These are phyloP conservation scores for Spongospora subterranea DNA, from an alignment of 208 protist species.

Conservation along the genomic window DNA sequence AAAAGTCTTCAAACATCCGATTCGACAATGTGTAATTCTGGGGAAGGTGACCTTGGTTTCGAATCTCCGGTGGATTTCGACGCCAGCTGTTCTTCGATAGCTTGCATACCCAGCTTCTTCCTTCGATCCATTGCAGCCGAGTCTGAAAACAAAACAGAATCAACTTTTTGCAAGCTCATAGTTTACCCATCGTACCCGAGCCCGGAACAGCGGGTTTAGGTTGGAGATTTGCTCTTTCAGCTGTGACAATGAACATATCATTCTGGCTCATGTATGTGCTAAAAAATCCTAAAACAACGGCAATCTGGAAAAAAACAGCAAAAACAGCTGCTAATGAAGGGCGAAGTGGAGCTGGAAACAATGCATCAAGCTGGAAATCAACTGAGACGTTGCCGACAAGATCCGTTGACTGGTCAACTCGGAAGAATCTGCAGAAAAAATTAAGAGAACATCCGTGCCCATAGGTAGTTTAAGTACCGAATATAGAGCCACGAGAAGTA, in stretches of 20 bases:
- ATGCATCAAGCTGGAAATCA: constrained; percentile 50
- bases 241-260: background rate
- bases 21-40: too few relatives aligned
- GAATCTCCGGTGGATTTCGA: too few relatives aligned
- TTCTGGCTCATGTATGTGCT: background rate
- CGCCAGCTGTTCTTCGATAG: constrained; percentile 14
- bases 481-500: constrained; percentile 53
- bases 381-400: constrained; percentile 14
- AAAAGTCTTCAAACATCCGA: background rate
- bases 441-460: background rate
- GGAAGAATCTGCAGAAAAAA: background rate
- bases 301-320: background rate
- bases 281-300: constrained; percentile 31
- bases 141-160: background rate
- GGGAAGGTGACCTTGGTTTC: too few relatives aligned
- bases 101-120: constrained; percentile 13
- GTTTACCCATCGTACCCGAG: background rate
- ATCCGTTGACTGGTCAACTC: background rate
- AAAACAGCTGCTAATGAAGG: background rate
- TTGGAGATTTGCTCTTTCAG: too few relatives aligned
- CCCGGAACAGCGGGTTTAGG: background rate
- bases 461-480: background rate
- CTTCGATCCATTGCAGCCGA: background rate
- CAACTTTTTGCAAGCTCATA: background rate
- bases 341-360: constrained; percentile 8